phyloP scores from a whole-genome alignment of 1,284 basidiomycete species.

The Microbotryomycetes sp. region DNA sequence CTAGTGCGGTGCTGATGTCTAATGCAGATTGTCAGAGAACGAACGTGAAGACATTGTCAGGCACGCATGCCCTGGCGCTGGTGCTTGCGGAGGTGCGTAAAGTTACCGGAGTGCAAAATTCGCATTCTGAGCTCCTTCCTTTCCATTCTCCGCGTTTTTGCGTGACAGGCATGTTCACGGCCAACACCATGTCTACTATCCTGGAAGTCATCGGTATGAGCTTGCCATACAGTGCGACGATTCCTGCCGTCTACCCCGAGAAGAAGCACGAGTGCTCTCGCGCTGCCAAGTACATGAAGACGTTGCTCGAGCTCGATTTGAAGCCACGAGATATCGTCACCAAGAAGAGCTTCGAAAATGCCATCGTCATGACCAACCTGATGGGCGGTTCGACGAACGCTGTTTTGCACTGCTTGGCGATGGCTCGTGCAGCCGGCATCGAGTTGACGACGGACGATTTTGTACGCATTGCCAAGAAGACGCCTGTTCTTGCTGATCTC shows the following conservation, averaged over 20 bases:
- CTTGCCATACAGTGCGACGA: slow-evolving; percentile 76
- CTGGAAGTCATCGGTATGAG: slow-evolving; percentile 85
- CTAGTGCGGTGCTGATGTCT: neutral
- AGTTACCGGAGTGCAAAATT: too few relatives aligned
- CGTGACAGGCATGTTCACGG: slow-evolving; percentile 41
- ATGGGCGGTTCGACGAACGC: slow-evolving; percentile 47
- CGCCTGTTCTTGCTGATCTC: slow-evolving; percentile 44
- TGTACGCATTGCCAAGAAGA: slow-evolving; percentile 41
- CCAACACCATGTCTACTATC: slow-evolving; percentile 79
- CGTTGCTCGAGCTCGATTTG: slow-evolving; percentile 54
- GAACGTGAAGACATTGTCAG: neutral
- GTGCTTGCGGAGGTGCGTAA: neutral
- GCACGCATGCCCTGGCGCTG: slow-evolving; percentile 13
- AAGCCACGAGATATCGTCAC: slow-evolving; percentile 44
- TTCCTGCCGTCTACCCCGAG: slow-evolving; percentile 67
- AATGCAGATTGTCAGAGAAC: neutral
- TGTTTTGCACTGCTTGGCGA: slow-evolving; percentile 45
- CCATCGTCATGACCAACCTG: slow-evolving; percentile 44
- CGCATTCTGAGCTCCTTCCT: too few relatives aligned
- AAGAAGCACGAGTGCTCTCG: slow-evolving; percentile 76
- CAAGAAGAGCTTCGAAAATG: slow-evolving; percentile 44
- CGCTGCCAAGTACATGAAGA: slow-evolving; percentile 71
- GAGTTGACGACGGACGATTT: slow-evolving; percentile 45
- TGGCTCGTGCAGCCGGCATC: slow-evolving; percentile 43
- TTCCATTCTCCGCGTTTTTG: too few relatives aligned